Evolutionary conservation across 2,329 filamentous ascomycete species (phyloP).

Genomic region (Fusarium pseudoanthophilum): DNA sequence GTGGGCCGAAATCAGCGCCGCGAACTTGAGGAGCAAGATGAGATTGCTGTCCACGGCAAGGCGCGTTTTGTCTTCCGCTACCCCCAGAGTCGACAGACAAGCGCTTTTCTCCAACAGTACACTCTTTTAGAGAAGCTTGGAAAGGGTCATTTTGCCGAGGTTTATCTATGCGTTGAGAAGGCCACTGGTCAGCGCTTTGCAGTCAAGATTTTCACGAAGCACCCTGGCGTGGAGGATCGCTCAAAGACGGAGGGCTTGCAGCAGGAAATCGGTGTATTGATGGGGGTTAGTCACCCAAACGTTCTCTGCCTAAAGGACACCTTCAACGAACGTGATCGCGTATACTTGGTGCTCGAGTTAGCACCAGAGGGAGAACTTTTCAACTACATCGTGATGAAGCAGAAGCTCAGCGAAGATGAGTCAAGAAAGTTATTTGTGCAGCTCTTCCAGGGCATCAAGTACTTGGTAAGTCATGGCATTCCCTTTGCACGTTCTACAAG

Average conservation of each 20-base stretch:
- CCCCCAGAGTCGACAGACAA: slow-evolving; percentile 77
- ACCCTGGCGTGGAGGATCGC: slow-evolving; percentile 81
- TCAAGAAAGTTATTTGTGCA: slow-evolving; percentile 89
- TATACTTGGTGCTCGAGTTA: slow-evolving; percentile 91
- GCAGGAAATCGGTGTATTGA: slow-evolving; percentile 95
- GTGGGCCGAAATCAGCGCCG: slow-evolving; percentile 92
- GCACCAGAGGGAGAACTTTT: slow-evolving; percentile 95
- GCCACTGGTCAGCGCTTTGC: slow-evolving; percentile 83
- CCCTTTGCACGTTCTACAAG: background rate
- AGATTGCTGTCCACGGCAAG: slow-evolving; percentile 86
- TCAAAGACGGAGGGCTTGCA: slow-evolving; percentile 88
- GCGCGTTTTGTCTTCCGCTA: slow-evolving; percentile 94
- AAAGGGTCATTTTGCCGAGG: slow-evolving; percentile 94
- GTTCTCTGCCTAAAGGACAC: slow-evolving; percentile 94
- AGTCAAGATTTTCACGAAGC: slow-evolving; percentile 94
- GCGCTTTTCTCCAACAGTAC: slow-evolving; percentile 87
- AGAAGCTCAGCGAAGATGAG: slow-evolving; percentile 86
- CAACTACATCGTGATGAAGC: slow-evolving; percentile 91
- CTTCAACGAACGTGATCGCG: slow-evolving; percentile 89
- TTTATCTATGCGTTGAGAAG: slow-evolving; percentile 91
- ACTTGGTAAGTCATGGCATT: slow-evolving; percentile 74
- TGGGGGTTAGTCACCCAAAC: slow-evolving; percentile 96
- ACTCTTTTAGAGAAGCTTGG: slow-evolving; percentile 85
- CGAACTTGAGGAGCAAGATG: slow-evolving; percentile 88
- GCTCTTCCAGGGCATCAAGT: slow-evolving; percentile 93